Base-by-base conservation (phyloP, 352 stramenopile genomes). In the Pythium aristosporum region DNA sequence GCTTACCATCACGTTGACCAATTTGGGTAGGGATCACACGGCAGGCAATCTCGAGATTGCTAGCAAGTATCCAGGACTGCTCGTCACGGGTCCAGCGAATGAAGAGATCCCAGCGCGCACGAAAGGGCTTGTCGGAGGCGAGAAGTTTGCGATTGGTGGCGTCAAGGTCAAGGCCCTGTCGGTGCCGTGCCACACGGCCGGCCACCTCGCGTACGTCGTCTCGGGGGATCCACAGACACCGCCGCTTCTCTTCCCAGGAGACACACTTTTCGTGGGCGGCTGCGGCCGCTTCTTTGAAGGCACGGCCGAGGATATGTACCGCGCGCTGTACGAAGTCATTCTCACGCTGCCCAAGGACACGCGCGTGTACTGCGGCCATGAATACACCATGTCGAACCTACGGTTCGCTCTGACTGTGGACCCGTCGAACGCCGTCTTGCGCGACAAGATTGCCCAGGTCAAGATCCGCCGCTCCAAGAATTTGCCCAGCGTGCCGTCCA, bases 371-470 rank as follows among this genome's bases (percentile, higher is more conserved):
- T 96, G 87, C 60, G 88, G 89, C 18, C 89, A 97, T 65, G 89
- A 97, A 79, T 98, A 99, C 66, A 98, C 94, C 1, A 78, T 94
- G 79, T 82, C 82, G 44, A 99, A 99, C 75, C 75, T 96, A 21
- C 88, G 86, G 30, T 99, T 98, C 60, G 96, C 96, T 5, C 68
- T 98, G 44, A 97, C 81, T 61, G 86, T 98, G 10, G 94, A 98
- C 66, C 94, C 94, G 23, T 90, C 88, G 15, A 98, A 98, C 78
- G 74, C 74, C 3, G 81, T 80, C 21, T 68, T 97, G 65, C 79
- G 74, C 11, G 83, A 96, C 52, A 97, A 97, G 72, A 88, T 96
- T 48, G 83, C 87, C 34, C 67, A 82, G 16, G 84, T 94, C 56
- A 88, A 82, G 63, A 86, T 92, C 53, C 76, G 79, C 11, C 77